phyloP scores from a whole-genome alignment of 2,329 filamentous ascomycete genomes.

The Paecilomyces sp. region DNA sequence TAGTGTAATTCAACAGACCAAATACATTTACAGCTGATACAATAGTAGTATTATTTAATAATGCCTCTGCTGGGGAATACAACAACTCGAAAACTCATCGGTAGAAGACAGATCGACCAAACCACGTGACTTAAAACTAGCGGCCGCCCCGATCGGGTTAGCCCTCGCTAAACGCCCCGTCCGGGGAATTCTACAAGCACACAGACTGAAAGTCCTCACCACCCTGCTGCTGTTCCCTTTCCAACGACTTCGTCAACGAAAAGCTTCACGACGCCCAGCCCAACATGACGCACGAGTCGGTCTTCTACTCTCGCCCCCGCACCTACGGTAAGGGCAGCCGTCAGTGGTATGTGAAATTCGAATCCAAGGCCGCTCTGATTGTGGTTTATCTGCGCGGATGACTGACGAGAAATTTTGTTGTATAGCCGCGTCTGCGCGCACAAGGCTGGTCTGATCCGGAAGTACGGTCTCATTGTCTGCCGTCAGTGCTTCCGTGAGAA shows the following conservation, averaged over 20 bases:
- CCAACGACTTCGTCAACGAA: background rate
- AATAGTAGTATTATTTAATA: background rate
- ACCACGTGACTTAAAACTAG: background rate
- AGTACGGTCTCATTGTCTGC: conserved; percentile 80
- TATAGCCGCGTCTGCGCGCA: conserved; percentile 79
- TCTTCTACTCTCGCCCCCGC: conserved; percentile 98
- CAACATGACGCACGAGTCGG: conserved; percentile 85
- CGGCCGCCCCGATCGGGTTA: background rate
- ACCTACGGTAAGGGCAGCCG: conserved; percentile 88
- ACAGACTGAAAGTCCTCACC: conserved; percentile 1
- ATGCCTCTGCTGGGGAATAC: background rate
- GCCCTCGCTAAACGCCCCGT: background rate
- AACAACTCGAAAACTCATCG: background rate
- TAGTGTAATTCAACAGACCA: background rate
- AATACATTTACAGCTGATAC: background rate
- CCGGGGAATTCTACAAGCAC: background rate
- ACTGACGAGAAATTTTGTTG: conserved; percentile 7
- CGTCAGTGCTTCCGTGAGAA: conserved; percentile 60
- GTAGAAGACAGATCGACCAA: background rate
- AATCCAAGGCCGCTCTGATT: conserved; percentile 9
- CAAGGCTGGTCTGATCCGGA: conserved; percentile 98
- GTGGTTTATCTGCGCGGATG: conserved; percentile 12
- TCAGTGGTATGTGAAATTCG: conserved; percentile 64
- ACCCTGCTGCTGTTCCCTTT: background rate
- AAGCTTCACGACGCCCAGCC: conserved; percentile 10